Percentiles rank a stretch among this genome's conserved stretches.
Conservation (phyloP, 2,329 filamentous ascomycete genomes). For the Alternaria consortialis region DNA sequence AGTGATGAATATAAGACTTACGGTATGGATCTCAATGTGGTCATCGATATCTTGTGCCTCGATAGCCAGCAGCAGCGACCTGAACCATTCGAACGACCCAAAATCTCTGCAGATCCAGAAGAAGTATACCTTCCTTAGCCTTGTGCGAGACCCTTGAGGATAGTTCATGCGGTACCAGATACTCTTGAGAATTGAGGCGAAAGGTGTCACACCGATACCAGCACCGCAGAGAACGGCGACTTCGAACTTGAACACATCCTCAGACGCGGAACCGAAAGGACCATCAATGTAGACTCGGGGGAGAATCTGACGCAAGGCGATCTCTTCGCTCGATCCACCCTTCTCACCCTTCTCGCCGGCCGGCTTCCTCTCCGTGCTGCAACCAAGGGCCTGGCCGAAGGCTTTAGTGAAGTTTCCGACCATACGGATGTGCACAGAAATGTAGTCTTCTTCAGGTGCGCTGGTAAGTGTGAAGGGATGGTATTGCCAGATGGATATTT, state of each 20-base stretch:
- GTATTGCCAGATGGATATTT: conserved; percentile 87
- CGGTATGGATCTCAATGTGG: conserved; percentile 85
- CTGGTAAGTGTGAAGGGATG: conserved; percentile 88
- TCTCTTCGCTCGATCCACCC: conserved; percentile 69
- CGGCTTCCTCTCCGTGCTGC: conserved; percentile 71
- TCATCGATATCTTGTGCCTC: conserved; percentile 86
- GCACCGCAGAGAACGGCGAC: conserved; percentile 61
- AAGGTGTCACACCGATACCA: conserved; percentile 62
- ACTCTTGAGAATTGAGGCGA: conserved; percentile 71
- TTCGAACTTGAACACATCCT: conserved; percentile 81
- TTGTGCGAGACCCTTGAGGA: conserved; percentile 75
- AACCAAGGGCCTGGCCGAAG: conserved; percentile 75
- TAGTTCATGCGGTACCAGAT: conserved; percentile 96
- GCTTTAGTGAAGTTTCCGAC: conserved; percentile 82
- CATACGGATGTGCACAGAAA: conserved; percentile 84
- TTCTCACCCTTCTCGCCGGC: conserved; percentile 56
- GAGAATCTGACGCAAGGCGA: conserved; percentile 76
- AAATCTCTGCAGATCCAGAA: conserved; percentile 93
- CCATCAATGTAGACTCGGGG: conserved; percentile 85
- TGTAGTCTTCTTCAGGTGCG: conserved; percentile 88
- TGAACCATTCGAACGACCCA: conserved; percentile 89
- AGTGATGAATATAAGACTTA: conserved; percentile 39
- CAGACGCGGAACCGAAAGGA: conserved; percentile 84
- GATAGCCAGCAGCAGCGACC: conserved; percentile 82
- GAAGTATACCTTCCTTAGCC: conserved; percentile 87